A percentile compares a stretch with the other conserved stretches of the same genome.
These are phyloP conservation scores for Pythium sukuiense DNA, from an alignment of 352 stramenopile genomes.

Conservation along the genomic window DNA sequence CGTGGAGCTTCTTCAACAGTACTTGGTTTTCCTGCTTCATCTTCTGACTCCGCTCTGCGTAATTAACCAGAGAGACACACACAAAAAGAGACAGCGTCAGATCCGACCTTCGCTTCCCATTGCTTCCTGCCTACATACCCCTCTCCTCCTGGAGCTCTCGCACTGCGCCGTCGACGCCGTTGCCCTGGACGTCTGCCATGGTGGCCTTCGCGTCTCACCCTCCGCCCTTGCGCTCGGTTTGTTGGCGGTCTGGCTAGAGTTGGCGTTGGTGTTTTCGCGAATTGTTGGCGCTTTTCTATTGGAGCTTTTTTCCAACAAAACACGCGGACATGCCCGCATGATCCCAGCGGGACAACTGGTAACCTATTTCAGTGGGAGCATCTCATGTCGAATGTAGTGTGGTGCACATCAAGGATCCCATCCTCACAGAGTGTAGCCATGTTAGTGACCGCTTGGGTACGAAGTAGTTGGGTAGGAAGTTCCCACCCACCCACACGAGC, in stretches of 20 bases:
- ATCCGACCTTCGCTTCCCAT: background rate
- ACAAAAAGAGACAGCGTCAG: slow-evolving; percentile 11
- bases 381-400: slow-evolving; percentile 7
- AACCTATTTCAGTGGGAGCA: background rate
- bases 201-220: background rate
- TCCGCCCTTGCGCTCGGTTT: too few species aligned
- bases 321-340: background rate
- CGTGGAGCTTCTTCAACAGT: slow-evolving; percentile 55
- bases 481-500: too few species aligned
- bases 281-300: slow-evolving; percentile 21
- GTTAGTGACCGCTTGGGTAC: background rate
- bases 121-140: slow-evolving; percentile 3
- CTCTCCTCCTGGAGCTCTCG: slow-evolving; percentile 26
- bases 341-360: background rate
- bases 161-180: slow-evolving; percentile 1
- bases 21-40: slow-evolving; percentile 60
- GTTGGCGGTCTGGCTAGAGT: background rate
- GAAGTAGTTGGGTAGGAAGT: too few species aligned
- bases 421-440: slow-evolving; percentile 12
- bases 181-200: slow-evolving; percentile 22
- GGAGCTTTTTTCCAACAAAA: slow-evolving; percentile 15
- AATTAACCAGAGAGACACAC: background rate
- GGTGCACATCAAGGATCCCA: slow-evolving; percentile 6
- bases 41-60: slow-evolving; percentile 30
- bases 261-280: slow-evolving; percentile 4